Evolutionary conservation across 1,284 basidiomycete genomes (phyloP), one percentile per base, ranked within the genome.

Genomic region (Tilletia horrida): DNA sequence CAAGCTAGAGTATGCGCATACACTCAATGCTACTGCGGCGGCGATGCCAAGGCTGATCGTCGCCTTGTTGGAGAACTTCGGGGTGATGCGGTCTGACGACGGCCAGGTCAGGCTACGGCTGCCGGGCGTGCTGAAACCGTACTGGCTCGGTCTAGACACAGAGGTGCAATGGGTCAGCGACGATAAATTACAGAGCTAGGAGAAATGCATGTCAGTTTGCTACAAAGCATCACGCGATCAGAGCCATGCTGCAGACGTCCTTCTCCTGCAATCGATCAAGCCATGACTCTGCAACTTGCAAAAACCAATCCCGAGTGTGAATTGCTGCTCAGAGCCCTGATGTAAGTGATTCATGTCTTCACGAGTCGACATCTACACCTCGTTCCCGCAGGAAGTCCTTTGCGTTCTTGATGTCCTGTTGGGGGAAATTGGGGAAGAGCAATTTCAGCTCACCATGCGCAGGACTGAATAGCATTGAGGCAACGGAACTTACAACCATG

Each of bases 11-110:
- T 75, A 66, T 35, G 72, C 75, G 16, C 78, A 80, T 55, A 81
- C 79, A 29, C 73, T 81, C 31, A 81, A 81, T 40, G 80, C 76
- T 1, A 81, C 80, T 1, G 77, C 77, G 9, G 77, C 74, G 3
- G 80, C 80, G 13, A 75, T 79, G 13, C 80, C 80, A 1, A 66
- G 80, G 14, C 68, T 81, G 40, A 73, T 81, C 52, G 71, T 81
- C 8, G 75, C 77, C 2, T 69, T 81, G 14, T 66, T 81, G 16
- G 80, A 81, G 66, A 80, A 76, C 21, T 75, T 79, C 44, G 73
- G 76, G 3, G 45, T 71, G 3, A 65, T 64, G 35, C 62, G 66
- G 35, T 45, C n/a, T 29, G 57, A 23, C 21, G 72, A 71, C 25
- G 69, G 55, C 29, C 18, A 3, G 35, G 29, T 40, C 18, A 31